phyloP scores from a whole-genome alignment of 2,329 filamentous ascomycete species.

The Elsinoe necatrix region DNA sequence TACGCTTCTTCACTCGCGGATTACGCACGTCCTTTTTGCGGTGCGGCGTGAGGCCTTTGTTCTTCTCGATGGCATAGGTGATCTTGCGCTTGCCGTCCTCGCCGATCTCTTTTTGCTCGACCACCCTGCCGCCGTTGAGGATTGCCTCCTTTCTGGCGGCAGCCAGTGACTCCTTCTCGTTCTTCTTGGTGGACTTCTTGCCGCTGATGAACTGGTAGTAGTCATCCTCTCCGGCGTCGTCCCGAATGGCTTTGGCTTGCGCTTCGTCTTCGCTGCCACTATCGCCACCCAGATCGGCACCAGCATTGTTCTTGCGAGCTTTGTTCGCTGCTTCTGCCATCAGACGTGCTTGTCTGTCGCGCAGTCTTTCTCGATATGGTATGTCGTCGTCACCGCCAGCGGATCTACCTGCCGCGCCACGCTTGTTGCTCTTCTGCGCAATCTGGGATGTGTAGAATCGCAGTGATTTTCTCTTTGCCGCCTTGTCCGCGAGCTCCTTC shows the following conservation, averaged over 20 bases:
- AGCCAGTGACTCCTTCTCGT: conserved; percentile 61
- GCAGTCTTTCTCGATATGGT: conserved; percentile 79
- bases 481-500: conserved; percentile 76
- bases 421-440: conserved; percentile 85
- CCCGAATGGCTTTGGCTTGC: conserved; percentile 43
- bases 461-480: conserved; percentile 78
- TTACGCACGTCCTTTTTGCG: conserved; percentile 92
- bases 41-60: conserved; percentile 85
- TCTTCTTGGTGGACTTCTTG: conserved; percentile 57
- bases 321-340: conserved; percentile 82
- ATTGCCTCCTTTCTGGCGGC: conserved; percentile 48
- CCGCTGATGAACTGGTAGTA: conserved; percentile 88
- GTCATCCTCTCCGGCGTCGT: conserved; percentile 54
- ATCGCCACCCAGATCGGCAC: conserved; percentile 61
- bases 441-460: conserved; percentile 99
- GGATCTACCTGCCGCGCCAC: conserved; percentile 61
- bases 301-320: conserved; percentile 57
- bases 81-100: conserved; percentile 87
- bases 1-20: conserved; percentile 94
- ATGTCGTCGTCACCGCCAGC: conserved; percentile 74
- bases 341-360: conserved; percentile 75
- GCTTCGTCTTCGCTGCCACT: conserved; percentile 57
- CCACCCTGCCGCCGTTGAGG: conserved; percentile 51
- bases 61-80: conserved; percentile 90
- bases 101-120: conserved; percentile 61